A percentile compares a stretch with the other conserved stretches of the same genome.
Evolutionary conservation across 345 rosid genomes (phyloP).

Genomic region (Rhizophora apiculata): DNA sequence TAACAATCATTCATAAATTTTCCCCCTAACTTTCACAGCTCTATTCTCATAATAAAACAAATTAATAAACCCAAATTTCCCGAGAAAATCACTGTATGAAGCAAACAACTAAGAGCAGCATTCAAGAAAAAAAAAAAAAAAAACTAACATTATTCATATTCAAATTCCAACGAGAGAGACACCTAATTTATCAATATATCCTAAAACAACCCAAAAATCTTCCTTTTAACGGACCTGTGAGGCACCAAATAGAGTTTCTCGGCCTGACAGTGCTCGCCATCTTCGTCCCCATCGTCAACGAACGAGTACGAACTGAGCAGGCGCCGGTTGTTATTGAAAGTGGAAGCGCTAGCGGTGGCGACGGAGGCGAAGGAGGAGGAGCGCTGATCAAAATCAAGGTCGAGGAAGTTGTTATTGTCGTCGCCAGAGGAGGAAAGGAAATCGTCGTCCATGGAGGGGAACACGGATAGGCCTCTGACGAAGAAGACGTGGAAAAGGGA

Average conservation of each 20-base stretch:
- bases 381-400: slow-evolving; percentile 5
- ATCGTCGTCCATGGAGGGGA: slow-evolving; percentile 13
- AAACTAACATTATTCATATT: too few relatives aligned
- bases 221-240: slow-evolving; percentile 4
- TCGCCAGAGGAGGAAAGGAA: slow-evolving; percentile 5
- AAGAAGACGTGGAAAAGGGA: background rate
- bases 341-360: background rate
- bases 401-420: slow-evolving; percentile 1
- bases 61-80: too few relatives aligned
- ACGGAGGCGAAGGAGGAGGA: background rate
- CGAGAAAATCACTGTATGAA: too few relatives aligned
- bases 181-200: too few relatives aligned
- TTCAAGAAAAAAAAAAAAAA: too few relatives aligned
- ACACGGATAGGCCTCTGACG: slow-evolving; percentile 8
- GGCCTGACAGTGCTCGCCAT: slow-evolving; percentile 13
- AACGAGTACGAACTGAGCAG: background rate
- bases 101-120: too few relatives aligned
- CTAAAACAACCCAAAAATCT: too few relatives aligned
- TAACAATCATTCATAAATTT: too few relatives aligned
- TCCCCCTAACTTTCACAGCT: too few relatives aligned
- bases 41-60: too few relatives aligned
- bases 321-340: too few relatives aligned
- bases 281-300: background rate
- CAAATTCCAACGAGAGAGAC: too few relatives aligned
- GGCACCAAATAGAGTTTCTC: slow-evolving; percentile 23